Conservation (phyloP, 257 asterid genomes). For the Oldenlandia corymbosa region DNA sequence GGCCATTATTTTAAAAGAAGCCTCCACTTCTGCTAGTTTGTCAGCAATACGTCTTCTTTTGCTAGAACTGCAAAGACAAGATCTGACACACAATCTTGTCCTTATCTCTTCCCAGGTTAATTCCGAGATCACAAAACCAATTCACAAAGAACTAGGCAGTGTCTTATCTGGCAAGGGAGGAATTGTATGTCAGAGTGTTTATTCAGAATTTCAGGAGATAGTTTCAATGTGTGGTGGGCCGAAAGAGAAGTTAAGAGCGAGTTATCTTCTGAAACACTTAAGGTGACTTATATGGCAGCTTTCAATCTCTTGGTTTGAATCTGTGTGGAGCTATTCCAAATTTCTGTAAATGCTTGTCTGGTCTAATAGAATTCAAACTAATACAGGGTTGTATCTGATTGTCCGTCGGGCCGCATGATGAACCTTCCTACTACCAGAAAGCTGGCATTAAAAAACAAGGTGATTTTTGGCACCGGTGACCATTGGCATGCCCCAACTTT, state of each 20-base stretch:
- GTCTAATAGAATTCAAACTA: constrained; percentile 19
- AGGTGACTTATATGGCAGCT: constrained; percentile 42
- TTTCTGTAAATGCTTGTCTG: not conserved
- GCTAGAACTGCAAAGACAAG: too few relatives aligned
- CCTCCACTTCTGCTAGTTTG: too few relatives aligned
- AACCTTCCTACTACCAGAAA: constrained; percentile 83
- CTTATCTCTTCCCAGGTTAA: constrained; percentile 41
- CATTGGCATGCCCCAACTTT: constrained; percentile 73
- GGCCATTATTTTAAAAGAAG: too few relatives aligned
- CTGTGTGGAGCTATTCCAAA: not conserved
- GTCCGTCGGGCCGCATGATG: constrained; percentile 68
- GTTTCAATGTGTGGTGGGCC: constrained; percentile 87
- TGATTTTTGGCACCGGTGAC: constrained; percentile 93
- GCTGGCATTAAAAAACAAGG: constrained; percentile 78
- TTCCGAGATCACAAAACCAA: constrained; percentile 63
- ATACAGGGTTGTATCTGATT: constrained; percentile 75
- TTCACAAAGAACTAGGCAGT: constrained; percentile 44
- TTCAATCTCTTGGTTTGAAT: not conserved
- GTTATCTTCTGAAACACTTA: constrained; percentile 56
- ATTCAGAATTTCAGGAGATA: constrained; percentile 70
- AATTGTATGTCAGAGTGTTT: constrained; percentile 72
- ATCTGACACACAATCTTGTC: constrained; percentile 13
- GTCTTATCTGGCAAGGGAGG: constrained; percentile 55
- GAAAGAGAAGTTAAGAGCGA: constrained; percentile 71
- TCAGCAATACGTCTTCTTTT: too few relatives aligned